Evolutionary conservation across 768 basidiomycete species (phyloP), one percentile per base, ranked within the genome.

Genomic region (Omphalotus guepiniiformis): DNA sequence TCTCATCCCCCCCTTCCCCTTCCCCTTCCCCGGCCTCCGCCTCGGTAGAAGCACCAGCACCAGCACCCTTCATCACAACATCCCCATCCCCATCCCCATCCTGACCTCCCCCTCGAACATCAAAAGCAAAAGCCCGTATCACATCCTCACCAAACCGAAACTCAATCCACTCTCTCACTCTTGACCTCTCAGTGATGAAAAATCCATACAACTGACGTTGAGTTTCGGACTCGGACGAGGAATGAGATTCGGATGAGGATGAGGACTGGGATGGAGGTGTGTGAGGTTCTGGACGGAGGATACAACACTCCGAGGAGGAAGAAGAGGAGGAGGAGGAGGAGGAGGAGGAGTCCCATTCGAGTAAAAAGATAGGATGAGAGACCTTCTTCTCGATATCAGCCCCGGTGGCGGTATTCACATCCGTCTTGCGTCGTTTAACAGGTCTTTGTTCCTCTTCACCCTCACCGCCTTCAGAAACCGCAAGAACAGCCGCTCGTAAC

Each of bases 251-350:
- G 30, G 9, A n/a, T 9, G 30, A 32, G n/a, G n/a, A n/a, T n/a
- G 43, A 25, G 19, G 15, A 23, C 5, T 3, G 11, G 22, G 46
- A 6, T 8, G 6, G 19, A 6, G 15, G 22, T 21, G 7, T 25
- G 22, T 28, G 7, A 25, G 35, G 32, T 16, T 47, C 36, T 8
- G 25, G 25, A 39, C 28, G 38, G 38, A 47, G 22, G 27, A 47
- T 30, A 39, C 46, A 39, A 21, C 37, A 47, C 7, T 47, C 46
- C 3, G 38, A 47, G 28, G 30, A 26, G 21, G 25, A 13, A 47
- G n/a, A 8, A 47, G 19, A 16, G 37, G 11, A 16, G 22, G 18
- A 26, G 11, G 38, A 16, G 44, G 22, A n/a, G 21, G 19, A 12
- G 29, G 18, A 15, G 42, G 28, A 13, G 34, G 3, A 46, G 44